Conservation (phyloP, 495 filamentous ascomycete species). For the Penicillium salamii region DNA sequence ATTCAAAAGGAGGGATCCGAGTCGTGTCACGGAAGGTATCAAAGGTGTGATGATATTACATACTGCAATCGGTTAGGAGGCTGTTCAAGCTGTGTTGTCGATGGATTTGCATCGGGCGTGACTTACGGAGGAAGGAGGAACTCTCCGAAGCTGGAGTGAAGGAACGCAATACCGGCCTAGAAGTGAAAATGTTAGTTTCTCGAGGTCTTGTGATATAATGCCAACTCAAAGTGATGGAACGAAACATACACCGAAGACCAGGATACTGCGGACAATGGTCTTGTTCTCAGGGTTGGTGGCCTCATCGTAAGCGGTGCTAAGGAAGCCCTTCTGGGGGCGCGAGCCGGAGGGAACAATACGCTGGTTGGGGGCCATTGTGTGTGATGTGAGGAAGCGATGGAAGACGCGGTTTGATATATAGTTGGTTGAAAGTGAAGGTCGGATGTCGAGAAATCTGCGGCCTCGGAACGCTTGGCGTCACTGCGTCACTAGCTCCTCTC, state of each 20-base stretch:
- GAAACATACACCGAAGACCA: constrained; percentile 67
- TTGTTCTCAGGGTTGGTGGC: constrained; percentile 72
- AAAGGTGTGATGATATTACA: constrained; percentile 18
- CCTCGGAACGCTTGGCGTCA: constrained; percentile 35
- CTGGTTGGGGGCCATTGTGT: constrained; percentile 42
- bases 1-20: constrained; percentile 12
- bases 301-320: constrained; percentile 55
- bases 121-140: constrained; percentile 71
- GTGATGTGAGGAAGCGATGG: constrained; percentile 7
- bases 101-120: background rate
- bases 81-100: background rate
- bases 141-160: constrained; percentile 72
- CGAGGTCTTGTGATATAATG: background rate
- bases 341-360: constrained; percentile 35
- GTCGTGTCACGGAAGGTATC: constrained; percentile 6
- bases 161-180: constrained; percentile 70
- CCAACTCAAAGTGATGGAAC: background rate
- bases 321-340: constrained; percentile 46
- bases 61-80: constrained; percentile 14
- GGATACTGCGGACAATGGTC: constrained; percentile 67
- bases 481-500: constrained; percentile 36
- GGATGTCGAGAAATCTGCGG: constrained; percentile 44
- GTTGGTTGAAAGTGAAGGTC: constrained; percentile 12
- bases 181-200: constrained; percentile 18
- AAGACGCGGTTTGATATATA: constrained; percentile 5